These are phyloP conservation scores for Aspergillus phoenicis DNA, from an alignment of 2,329 filamentous ascomycete species.

Conservation along the genomic window DNA sequence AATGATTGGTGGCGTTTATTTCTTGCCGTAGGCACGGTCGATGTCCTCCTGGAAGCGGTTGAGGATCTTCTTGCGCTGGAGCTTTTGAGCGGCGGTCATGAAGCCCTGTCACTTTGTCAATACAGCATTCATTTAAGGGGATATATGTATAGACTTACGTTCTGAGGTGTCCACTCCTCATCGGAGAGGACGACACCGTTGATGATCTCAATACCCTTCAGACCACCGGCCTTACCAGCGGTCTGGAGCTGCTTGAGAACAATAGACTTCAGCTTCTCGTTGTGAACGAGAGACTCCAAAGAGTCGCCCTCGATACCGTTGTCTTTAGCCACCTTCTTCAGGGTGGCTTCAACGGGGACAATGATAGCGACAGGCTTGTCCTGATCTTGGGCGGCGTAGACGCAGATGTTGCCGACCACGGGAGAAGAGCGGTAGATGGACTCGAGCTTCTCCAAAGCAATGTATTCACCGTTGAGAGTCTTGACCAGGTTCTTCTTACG, in stretches of 20 bases:
- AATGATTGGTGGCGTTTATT: constrained; percentile 25
- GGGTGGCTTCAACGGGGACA: constrained; percentile 59
- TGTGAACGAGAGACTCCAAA: constrained; percentile 67
- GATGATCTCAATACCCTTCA: constrained; percentile 47
- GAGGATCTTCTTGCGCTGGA: constrained; percentile 70
- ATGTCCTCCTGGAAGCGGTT: constrained; percentile 64
- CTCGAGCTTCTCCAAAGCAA: constrained; percentile 94
- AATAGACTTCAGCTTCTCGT: constrained; percentile 45
- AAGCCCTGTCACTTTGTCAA: constrained; percentile 54
- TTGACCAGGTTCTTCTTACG: constrained; percentile 99
- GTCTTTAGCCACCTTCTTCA: constrained; percentile 59
- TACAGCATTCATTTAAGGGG: neutral
- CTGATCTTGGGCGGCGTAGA: constrained; percentile 76
- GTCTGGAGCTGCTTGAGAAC: constrained; percentile 46
- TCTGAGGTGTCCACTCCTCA: constrained; percentile 50
- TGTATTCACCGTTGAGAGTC: constrained; percentile 93
- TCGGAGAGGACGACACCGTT: constrained; percentile 49
- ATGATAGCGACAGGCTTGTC: constrained; percentile 82
- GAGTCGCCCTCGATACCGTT: constrained; percentile 65
- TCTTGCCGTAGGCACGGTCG: constrained; percentile 60
- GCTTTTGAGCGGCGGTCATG: constrained; percentile 71
- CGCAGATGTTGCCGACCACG: constrained; percentile 83
- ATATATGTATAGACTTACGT: constrained; percentile 32
- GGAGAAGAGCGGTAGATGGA: constrained; percentile 80
- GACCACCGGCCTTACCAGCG: constrained; percentile 38